Evolutionary conservation across 1,284 basidiomycete species (phyloP).

Genomic region (Pseudozyma thailandica): DNA sequence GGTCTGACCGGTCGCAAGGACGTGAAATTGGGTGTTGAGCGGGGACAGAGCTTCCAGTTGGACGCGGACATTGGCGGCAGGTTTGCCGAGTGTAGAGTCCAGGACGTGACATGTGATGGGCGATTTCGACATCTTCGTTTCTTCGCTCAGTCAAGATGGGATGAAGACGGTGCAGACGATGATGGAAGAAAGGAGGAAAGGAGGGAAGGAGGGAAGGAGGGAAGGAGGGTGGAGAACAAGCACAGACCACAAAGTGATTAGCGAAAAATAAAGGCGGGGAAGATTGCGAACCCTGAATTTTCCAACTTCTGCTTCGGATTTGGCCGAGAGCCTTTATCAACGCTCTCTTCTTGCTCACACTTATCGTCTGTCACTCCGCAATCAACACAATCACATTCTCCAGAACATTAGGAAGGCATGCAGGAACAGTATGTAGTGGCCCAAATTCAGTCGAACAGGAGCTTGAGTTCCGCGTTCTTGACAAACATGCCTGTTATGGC

Average conservation of each 20-base stretch:
- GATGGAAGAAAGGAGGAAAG: constrained; percentile 1
- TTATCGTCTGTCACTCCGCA: too few species aligned
- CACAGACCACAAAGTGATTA: constrained; percentile 13
- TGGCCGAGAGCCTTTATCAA: constrained; percentile 13
- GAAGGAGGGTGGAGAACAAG: background rate
- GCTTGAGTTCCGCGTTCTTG: constrained; percentile 23
- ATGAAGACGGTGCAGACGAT: constrained; percentile 1
- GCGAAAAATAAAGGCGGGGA: constrained; percentile 1
- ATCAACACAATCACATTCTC: too few species aligned
- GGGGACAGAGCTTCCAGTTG: constrained; percentile 37
- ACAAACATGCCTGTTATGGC: constrained; percentile 54
- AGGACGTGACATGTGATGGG: constrained; percentile 93
- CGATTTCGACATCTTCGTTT: constrained; percentile 43
- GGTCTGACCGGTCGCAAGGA: constrained; percentile 73
- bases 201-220: background rate
- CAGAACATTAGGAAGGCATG: too few species aligned
- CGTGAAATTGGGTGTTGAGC: constrained; percentile 28
- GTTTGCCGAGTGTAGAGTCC: constrained; percentile 83
- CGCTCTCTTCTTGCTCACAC: background rate
- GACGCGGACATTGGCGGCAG: constrained; percentile 71
- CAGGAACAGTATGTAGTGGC: too few species aligned
- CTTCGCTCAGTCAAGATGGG: background rate
- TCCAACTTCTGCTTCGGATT: constrained; percentile 13
- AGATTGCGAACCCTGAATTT: constrained; percentile 18
- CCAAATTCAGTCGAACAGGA: constrained; percentile 41